Evolutionary conservation across 2,329 filamentous ascomycete species (phyloP).

Genomic region (Xylariaceae sp.): DNA sequence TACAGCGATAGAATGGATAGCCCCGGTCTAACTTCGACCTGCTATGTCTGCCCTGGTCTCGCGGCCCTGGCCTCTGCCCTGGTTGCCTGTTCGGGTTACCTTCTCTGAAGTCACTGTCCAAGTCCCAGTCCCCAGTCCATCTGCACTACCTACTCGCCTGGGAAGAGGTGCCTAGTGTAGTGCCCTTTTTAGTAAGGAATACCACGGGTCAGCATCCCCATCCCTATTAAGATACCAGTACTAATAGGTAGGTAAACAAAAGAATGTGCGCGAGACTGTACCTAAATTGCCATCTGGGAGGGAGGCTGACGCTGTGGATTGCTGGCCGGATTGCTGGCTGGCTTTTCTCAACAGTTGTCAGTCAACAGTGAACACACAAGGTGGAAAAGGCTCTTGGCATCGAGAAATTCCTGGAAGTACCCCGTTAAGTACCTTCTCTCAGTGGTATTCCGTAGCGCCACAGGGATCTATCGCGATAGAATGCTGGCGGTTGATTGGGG

Average conservation of each 20-base stretch:
- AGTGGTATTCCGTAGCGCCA: not conserved
- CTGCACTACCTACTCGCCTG: not conserved
- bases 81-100: not conserved
- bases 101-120: not conserved
- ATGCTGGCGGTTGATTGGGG: not conserved
- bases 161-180: not conserved
- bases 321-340: too few species aligned
- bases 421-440: not conserved
- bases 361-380: too few species aligned
- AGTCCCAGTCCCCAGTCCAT: not conserved
- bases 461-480: not conserved
- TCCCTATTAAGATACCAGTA: not conserved
- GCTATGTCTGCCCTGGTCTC: too few species aligned
- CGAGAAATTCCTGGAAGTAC: too few species aligned
- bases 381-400: too few species aligned
- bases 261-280: too few species aligned
- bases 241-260: too few species aligned
- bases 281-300: too few species aligned
- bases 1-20: conserved; percentile 12
- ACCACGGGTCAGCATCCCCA: not conserved
- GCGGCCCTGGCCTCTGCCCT: not conserved
- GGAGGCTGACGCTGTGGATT: too few species aligned
- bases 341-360: too few species aligned
- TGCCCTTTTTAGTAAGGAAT: not conserved
- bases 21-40: not conserved